These are phyloP conservation scores for Trichosporon faecale DNA, from an alignment of 1,284 basidiomycete genomes.

Conservation along the genomic window DNA sequence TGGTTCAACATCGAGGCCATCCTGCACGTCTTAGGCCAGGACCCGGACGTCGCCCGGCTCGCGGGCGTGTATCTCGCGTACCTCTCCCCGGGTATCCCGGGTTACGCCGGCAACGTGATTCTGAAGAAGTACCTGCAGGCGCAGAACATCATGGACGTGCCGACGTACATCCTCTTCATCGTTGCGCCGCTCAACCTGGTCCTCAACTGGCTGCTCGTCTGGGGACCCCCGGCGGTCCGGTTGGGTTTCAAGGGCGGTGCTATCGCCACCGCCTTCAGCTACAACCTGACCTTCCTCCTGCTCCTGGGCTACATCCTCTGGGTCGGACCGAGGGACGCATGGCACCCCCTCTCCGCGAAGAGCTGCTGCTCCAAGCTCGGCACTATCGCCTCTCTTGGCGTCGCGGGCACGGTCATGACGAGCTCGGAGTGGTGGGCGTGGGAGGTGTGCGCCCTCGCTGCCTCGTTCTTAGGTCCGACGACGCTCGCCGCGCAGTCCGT, in stretches of 20 bases:
- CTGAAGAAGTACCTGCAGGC: slow-evolving; percentile 71
- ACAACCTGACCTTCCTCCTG: slow-evolving; percentile 67
- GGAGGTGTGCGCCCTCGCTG: slow-evolving; percentile 50
- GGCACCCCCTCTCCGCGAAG: slow-evolving; percentile 68
- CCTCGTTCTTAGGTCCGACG: slow-evolving; percentile 51
- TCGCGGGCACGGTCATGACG: slow-evolving; percentile 64
- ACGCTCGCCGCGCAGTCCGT: slow-evolving; percentile 58
- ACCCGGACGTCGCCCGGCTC: slow-evolving; percentile 74
- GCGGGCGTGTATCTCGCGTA: slow-evolving; percentile 75
- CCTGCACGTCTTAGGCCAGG: slow-evolving; percentile 72
- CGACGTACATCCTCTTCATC: slow-evolving; percentile 77
- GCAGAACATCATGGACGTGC: slow-evolving; percentile 79
- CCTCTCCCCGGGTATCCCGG: slow-evolving; percentile 78
- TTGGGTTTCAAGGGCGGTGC: slow-evolving; percentile 93
- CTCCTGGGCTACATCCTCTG: slow-evolving; percentile 71
- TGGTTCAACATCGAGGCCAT: slow-evolving; percentile 82
- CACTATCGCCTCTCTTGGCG: slow-evolving; percentile 67
- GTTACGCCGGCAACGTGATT: slow-evolving; percentile 59
- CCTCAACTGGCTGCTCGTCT: slow-evolving; percentile 81
- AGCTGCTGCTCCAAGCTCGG: slow-evolving; percentile 69
- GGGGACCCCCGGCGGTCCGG: slow-evolving; percentile 72
- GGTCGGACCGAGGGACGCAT: slow-evolving; percentile 73
- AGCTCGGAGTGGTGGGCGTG: slow-evolving; percentile 57
- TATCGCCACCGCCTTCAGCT: slow-evolving; percentile 79
- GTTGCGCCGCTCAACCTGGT: slow-evolving; percentile 82